Base-by-base conservation (phyloP, 2,329 filamentous ascomycete species). In the Curvularia eragrostidis region DNA sequence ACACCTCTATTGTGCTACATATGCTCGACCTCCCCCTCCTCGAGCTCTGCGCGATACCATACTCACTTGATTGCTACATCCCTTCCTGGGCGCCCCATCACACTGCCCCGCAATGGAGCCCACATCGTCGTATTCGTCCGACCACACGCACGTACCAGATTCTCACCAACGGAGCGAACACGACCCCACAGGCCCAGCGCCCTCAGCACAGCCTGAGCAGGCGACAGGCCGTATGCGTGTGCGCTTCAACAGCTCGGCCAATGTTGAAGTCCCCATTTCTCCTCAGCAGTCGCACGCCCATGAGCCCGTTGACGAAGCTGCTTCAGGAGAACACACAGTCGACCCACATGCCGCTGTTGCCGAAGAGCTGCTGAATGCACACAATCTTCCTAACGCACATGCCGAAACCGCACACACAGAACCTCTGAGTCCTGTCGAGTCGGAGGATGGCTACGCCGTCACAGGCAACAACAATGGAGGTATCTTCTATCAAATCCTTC, bases 401-500 rank as follows among this genome's bases (percentile, higher is more conserved):
- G 70, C 64, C 18, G 65, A 68, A 47, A 59, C 39, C 13, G 13
- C 39, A 50, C 9, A 36, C 23, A 4, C 52, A 63, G 18, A 59
- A 18, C 48, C 58, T 5, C n/a, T 42, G 38, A 60, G 57, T 24
- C 48, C 56, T 6, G 53, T 48, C 1, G 58, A 64, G 23, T 56
- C 61, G 7, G 66, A 71, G 19, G 65, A 66, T 10, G 51, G 50
- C 28, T 73, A 72, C 42, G 63, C 69, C 15, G 66, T 68, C 15
- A 68, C 69, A 1, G 68, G 70, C n/a, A 70, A 66, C 52, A 57
- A 59, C 13, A 64, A 69, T 24, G 71, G 71, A 18, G 71, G 71
- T 26, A 59, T 74, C 54, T 72, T 74, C 52, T 72, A 72, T 54
- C 70, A 73, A 34, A 60, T 74, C 6, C 66, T 74, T 8, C 69